These are phyloP conservation scores for Colletotrichum spaethianum DNA, from an alignment of 2,329 filamentous ascomycete genomes.

Conservation along the genomic window DNA sequence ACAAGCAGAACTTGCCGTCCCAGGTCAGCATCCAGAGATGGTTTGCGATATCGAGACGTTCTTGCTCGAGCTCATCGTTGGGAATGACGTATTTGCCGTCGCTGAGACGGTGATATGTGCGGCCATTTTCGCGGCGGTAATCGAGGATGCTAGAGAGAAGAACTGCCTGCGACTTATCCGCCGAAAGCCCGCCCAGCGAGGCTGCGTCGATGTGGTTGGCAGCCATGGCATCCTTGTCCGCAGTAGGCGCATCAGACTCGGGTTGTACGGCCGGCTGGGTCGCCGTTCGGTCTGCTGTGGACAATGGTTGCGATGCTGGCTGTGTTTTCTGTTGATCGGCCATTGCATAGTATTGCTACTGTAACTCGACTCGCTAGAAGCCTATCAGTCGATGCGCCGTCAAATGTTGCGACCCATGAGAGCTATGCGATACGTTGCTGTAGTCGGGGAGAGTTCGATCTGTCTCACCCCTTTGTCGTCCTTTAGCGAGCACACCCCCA, in stretches of 20 bases:
- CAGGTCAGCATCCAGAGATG: constrained; percentile 65
- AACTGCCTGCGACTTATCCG: background rate
- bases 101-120: constrained; percentile 34
- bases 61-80: constrained; percentile 62
- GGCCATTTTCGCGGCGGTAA: constrained; percentile 35
- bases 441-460: background rate
- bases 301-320: too few relatives aligned
- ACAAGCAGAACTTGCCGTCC: constrained; percentile 55
- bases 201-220: background rate
- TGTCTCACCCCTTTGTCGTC: too few relatives aligned
- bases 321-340: background rate
- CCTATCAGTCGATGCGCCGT: background rate
- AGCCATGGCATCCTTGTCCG: background rate
- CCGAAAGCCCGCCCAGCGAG: background rate
- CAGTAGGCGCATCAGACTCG: background rate
- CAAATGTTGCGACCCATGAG: background rate
- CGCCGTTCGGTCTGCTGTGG: too few relatives aligned
- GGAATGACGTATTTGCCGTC: constrained; percentile 49
- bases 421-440: background rate
- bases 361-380: too few relatives aligned
- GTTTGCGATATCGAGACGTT: constrained; percentile 70
- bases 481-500: too few relatives aligned
- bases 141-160: constrained; percentile 25
- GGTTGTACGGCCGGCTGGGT: background rate
- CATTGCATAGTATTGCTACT: too few relatives aligned